Conservation (phyloP, 2,329 filamentous ascomycete genomes). For the Xylariaceae sp. region DNA sequence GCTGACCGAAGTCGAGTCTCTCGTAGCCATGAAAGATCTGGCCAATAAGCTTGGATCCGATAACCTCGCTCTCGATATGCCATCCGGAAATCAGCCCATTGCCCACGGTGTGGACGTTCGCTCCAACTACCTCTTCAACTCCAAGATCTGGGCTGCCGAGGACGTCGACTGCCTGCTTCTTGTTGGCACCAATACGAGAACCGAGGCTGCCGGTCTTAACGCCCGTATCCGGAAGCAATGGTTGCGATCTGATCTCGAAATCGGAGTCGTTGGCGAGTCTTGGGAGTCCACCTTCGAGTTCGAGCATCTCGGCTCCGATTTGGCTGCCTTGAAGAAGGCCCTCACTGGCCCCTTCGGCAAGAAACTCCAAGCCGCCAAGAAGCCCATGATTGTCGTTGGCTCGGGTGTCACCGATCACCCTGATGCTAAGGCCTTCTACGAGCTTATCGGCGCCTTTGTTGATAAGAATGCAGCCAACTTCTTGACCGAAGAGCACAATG, state of each 20-base stretch:
- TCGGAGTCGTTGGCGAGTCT: slow-evolving; percentile 84
- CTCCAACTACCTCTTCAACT: slow-evolving; percentile 96
- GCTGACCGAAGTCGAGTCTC: slow-evolving; percentile 84
- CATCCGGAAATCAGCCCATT: slow-evolving; percentile 74
- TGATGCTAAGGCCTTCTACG: slow-evolving; percentile 90
- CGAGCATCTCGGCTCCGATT: slow-evolving; percentile 79
- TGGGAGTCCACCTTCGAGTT: slow-evolving; percentile 96
- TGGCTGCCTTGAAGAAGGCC: slow-evolving; percentile 76
- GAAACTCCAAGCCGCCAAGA: slow-evolving; percentile 82
- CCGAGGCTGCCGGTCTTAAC: slow-evolving; percentile 93
- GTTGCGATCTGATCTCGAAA: slow-evolving; percentile 89
- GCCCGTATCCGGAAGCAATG: slow-evolving; percentile 97
- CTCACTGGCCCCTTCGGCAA: slow-evolving; percentile 87
- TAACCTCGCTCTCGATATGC: slow-evolving; percentile 89
- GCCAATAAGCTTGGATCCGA: slow-evolving; percentile 96
- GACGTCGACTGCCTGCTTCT: slow-evolving; percentile 89
- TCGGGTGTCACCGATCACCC: slow-evolving; percentile 86
- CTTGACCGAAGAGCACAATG: slow-evolving; percentile 87
- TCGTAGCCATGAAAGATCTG: slow-evolving; percentile 95
- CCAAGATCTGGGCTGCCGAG: slow-evolving; percentile 87
- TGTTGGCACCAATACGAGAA: slow-evolving; percentile 89
- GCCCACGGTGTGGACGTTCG: slow-evolving; percentile 92
- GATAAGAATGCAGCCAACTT: slow-evolving; percentile 92
- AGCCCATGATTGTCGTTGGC: slow-evolving; percentile 94
- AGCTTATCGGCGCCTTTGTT: slow-evolving; percentile 83